Conservation (phyloP, 2,329 filamentous ascomycete species). For the Aspergillaceae sp. region DNA sequence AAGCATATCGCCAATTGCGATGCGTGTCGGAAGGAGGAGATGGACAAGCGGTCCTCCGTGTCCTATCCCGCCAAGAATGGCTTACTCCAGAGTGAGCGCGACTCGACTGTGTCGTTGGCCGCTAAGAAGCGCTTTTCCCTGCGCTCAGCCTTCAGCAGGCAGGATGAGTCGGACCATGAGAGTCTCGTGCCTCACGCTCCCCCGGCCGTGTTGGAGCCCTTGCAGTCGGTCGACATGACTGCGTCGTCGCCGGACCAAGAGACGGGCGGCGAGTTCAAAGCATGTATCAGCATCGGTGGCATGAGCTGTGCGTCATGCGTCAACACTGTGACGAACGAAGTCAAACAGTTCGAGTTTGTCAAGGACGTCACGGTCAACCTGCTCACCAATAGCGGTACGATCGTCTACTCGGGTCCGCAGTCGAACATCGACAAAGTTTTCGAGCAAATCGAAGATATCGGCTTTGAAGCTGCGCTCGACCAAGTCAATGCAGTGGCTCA, state of each 20-base stretch:
- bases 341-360: slow-evolving; percentile 53
- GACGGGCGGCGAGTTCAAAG: slow-evolving; percentile 14
- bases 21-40: slow-evolving; percentile 38
- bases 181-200: slow-evolving; percentile 1
- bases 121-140: slow-evolving; percentile 1
- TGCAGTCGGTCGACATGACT: slow-evolving; percentile 2
- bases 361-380: slow-evolving; percentile 54
- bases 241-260: neutral
- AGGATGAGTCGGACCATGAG: slow-evolving; percentile 1
- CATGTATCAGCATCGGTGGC: slow-evolving; percentile 49
- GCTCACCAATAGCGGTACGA: slow-evolving; percentile 56
- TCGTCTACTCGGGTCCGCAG: slow-evolving; percentile 47
- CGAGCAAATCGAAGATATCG: slow-evolving; percentile 43
- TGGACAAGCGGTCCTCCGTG: slow-evolving; percentile 12
- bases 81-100: neutral
- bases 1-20: slow-evolving; percentile 45
- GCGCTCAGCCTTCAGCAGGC: neutral
- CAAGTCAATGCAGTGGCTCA: slow-evolving; percentile 16
- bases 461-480: slow-evolving; percentile 40
- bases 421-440: slow-evolving; percentile 39
- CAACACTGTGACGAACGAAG: slow-evolving; percentile 52
- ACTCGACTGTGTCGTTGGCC: slow-evolving; percentile 3
- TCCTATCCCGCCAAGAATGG: slow-evolving; percentile 8
- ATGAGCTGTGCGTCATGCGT: slow-evolving; percentile 67
- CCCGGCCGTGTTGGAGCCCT: neutral